Base-by-base conservation (phyloP, 1,284 basidiomycete species). In the Ustilago hordei region DNA sequence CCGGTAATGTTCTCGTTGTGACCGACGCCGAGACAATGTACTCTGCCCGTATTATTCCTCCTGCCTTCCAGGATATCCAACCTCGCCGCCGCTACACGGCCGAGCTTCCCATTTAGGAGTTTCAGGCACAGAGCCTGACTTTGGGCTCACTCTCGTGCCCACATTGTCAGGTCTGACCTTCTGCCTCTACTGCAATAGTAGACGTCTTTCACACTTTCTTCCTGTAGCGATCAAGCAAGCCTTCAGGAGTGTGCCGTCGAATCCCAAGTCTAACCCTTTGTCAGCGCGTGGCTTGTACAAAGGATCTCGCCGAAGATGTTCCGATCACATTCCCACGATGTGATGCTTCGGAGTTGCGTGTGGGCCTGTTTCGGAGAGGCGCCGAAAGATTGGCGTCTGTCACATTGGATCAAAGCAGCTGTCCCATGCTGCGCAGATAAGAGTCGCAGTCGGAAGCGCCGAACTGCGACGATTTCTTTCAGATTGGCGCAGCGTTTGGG, bases 1-100 rank as follows among this genome's bases (percentile, higher is more conserved):
- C 36, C 4, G 54, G 61, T 36, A 32, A 63, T 1, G 13, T 63
- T 23, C 23, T 57, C 15, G 11, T 63, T 31, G 55, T 63, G 2
- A 52, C 55, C 9, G 61, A 63, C 3, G 54, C 61, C 31, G 55
- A 56, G n/a, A 63, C 55, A 0, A 11, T 63, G 28, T 4, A 11
- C 2, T 38, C 34, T 11, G 19, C 8, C 11, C 12, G 17, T 4
- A 32, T 23, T 17, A n/a, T n/a, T n/a, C 23, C 31, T 9, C 61
- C 45, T 4, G 28, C 4, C 2, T 63, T 63, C n/a, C 47, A 56
- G 2, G 61, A 47, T 36, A 36, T 12, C 35, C 34, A 23, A 8
- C 61, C 61, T 34, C 23, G 19, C 19, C 61, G 61, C 23, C 12
- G 28, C 50, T 13, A 4, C 39, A 12, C 41, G 36, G 23, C 36